phyloP scores from a whole-genome alignment of 2,329 filamentous ascomycete species.

The Gremmenia infestans region DNA sequence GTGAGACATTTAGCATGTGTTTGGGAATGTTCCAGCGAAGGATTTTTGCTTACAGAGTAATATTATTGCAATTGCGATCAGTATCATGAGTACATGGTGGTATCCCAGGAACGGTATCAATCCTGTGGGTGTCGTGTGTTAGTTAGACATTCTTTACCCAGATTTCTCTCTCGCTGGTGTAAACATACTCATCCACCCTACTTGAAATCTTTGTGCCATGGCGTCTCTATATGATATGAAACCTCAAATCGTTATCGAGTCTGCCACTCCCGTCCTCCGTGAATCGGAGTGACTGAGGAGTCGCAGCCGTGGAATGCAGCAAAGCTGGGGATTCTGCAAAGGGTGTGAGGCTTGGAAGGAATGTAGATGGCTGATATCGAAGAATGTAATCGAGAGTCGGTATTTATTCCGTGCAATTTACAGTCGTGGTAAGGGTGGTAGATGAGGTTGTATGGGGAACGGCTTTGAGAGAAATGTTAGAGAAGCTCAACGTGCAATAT shows the following conservation, averaged over 20 bases:
- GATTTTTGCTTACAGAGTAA: slow-evolving; percentile 69
- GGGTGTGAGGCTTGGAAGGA: slow-evolving; percentile 14
- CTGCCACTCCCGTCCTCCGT: slow-evolving; percentile 32
- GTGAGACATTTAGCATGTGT: slow-evolving; percentile 21
- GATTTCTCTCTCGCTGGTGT: background rate
- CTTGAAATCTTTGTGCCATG: slow-evolving; percentile 24
- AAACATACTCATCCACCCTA: slow-evolving; percentile 30
- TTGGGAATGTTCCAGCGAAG: background rate
- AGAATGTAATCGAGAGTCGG: slow-evolving; percentile 8
- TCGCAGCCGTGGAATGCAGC: slow-evolving; percentile 30
- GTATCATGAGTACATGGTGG: slow-evolving; percentile 91
- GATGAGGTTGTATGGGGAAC: background rate
- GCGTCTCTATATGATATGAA: background rate
- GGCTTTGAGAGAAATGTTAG: slow-evolving; percentile 1
- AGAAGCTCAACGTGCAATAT: background rate
- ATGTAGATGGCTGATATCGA: slow-evolving; percentile 12
- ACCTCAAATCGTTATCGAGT: slow-evolving; percentile 10
- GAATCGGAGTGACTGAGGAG: slow-evolving; percentile 29
- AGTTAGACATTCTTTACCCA: background rate
- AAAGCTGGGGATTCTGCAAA: slow-evolving; percentile 16
- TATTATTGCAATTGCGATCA: slow-evolving; percentile 91
- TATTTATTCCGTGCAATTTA: background rate
- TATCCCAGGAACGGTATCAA: slow-evolving; percentile 66
- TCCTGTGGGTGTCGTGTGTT: slow-evolving; percentile 37
- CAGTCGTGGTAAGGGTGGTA: background rate